phyloP scores from a whole-genome alignment of 208 protist species.

The Spongospora subterranea region DNA sequence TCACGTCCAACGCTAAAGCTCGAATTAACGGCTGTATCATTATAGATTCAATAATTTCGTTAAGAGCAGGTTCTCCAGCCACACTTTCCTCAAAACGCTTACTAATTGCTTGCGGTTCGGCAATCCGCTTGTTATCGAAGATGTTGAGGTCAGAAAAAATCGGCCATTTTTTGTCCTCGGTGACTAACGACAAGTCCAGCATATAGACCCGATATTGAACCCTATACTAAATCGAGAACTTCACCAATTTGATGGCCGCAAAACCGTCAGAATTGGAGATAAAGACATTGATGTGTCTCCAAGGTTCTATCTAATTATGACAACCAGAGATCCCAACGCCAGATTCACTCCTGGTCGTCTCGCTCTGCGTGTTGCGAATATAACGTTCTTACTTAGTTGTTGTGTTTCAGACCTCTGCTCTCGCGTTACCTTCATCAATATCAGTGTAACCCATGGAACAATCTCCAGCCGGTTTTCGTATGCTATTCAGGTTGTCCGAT shows the following conservation, averaged over 20 bases:
- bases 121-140: slow-evolving; percentile 96
- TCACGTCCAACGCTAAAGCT: not conserved
- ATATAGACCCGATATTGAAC: slow-evolving; percentile 95
- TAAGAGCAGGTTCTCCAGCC: slow-evolving; percentile 93
- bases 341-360: slow-evolving; percentile 84
- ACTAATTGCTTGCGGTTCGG: slow-evolving; percentile 97
- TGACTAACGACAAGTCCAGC: slow-evolving; percentile 62
- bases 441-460: slow-evolving; percentile 94
- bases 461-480: slow-evolving; percentile 75
- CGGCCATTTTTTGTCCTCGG: too few relatives aligned
- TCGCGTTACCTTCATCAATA: slow-evolving; percentile 97
- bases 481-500: not conserved
- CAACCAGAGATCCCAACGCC: slow-evolving; percentile 91
- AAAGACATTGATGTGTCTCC: slow-evolving; percentile 97
- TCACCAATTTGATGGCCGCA: slow-evolving; percentile 87
- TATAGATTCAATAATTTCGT: slow-evolving; percentile 31
- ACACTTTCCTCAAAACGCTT: slow-evolving; percentile 95
- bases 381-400: not conserved
- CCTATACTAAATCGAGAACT: slow-evolving; percentile 97
- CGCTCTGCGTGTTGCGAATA: not conserved
- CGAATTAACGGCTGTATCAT: slow-evolving; percentile 31
- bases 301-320: slow-evolving; percentile 93
- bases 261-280: slow-evolving; percentile 90
- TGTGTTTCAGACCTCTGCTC: slow-evolving; percentile 91
- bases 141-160: slow-evolving; percentile 85